phyloP scores from a whole-genome alignment of 495 filamentous ascomycete genomes.

The Talaromyces stipitatus region DNA sequence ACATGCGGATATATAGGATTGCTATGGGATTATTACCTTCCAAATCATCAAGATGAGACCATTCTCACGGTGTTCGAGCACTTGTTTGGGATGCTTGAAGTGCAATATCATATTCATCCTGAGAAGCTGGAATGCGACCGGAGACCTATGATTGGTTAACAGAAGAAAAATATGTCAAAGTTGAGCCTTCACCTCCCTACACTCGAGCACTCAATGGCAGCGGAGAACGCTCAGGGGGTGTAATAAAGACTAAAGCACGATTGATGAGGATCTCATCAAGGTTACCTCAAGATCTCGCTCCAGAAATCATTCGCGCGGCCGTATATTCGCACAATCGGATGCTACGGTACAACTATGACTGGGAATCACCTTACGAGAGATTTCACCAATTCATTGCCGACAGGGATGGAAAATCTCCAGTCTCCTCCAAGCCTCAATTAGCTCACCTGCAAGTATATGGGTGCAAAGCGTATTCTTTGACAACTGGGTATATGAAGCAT shows the following conservation, averaged over 20 bases:
- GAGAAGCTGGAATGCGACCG: not conserved
- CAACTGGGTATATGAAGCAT: conserved; percentile 8
- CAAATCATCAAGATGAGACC: not conserved
- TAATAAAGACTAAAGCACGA: not conserved
- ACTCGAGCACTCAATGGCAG: not conserved
- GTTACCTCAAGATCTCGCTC: not conserved
- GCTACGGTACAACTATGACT: not conserved
- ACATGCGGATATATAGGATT: not conserved
- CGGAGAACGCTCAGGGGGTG: conserved; percentile 2
- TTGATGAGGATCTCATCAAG: not conserved
- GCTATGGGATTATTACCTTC: conserved; percentile 1
- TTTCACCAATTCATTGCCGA: no score
- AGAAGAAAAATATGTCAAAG: not conserved
- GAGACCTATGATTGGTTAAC: not conserved
- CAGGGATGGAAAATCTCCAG: no score
- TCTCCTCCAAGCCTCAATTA: conserved; percentile 5
- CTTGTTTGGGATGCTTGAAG: not conserved
- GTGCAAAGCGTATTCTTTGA: conserved; percentile 10
- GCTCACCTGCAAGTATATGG: not conserved
- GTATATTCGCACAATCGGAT: not conserved
- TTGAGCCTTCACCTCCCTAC: conserved; percentile 1
- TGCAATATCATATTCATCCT: not conserved
- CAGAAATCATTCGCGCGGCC: not conserved
- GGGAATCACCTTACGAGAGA: no score
- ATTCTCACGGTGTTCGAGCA: not conserved